Conservation (phyloP, 225 moss, liverwort and hornwort species). For the Polytrichum commune region DNA sequence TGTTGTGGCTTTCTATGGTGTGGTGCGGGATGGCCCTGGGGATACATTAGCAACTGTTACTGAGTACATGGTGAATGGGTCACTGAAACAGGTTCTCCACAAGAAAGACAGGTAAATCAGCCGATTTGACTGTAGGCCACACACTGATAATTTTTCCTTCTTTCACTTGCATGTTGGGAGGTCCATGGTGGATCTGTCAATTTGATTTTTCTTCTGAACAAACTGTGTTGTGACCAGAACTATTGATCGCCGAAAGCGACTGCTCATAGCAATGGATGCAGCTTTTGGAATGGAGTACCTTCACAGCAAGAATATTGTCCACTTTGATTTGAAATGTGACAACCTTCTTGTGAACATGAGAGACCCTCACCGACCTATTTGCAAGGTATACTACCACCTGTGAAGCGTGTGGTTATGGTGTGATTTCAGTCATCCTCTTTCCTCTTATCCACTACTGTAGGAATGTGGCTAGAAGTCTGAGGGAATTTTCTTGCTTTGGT, state of each 20-base stretch:
- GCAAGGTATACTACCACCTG: conserved; percentile 57
- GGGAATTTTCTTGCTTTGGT: too few relatives aligned
- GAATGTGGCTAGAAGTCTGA: too few relatives aligned
- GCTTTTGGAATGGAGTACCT: conserved; percentile 99
- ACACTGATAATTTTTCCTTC: too few relatives aligned
- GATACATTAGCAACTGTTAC: conserved; percentile 95
- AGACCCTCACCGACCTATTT: conserved; percentile 97
- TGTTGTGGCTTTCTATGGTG: conserved; percentile 98
- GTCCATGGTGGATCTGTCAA: too few relatives aligned
- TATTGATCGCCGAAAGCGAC: conserved; percentile 91
- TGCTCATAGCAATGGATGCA: conserved; percentile 97
- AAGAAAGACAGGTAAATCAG: conserved; percentile 82
- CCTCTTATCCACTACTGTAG: too few relatives aligned
- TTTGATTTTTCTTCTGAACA: neutral
- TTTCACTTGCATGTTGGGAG: too few relatives aligned
- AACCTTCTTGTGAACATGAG: conserved; percentile 97
- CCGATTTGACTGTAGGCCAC: neutral
- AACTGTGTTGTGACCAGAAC: conserved; percentile 46
- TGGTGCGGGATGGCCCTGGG: conserved; percentile 97
- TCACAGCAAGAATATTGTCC: conserved; percentile 93
- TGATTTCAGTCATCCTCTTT: too few relatives aligned
- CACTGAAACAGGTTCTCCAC: conserved; percentile 94
- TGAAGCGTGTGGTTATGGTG: too few relatives aligned
- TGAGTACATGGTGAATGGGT: conserved; percentile 99
- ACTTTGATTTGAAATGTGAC: conserved; percentile 98